These are phyloP conservation scores for Coemansia sp. DNA, from an alignment of 192 early-diverging fungal genomes.

Conservation along the genomic window DNA sequence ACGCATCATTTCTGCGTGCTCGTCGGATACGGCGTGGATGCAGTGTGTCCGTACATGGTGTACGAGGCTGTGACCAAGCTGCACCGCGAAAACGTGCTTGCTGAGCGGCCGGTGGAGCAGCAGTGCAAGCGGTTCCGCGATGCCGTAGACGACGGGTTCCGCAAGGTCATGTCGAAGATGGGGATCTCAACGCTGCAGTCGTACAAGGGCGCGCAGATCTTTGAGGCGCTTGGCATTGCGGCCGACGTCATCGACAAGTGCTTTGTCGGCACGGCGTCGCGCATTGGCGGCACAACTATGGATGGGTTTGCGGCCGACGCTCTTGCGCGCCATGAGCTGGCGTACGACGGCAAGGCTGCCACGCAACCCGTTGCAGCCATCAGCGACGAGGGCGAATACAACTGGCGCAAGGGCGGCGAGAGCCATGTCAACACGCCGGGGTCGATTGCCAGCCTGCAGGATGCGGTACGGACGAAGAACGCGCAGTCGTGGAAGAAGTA, in stretches of 20 bases:
- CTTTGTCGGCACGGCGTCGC: constrained; percentile 94
- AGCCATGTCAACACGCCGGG: constrained; percentile 90
- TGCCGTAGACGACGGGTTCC: constrained; percentile 91
- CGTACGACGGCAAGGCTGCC: constrained; percentile 62
- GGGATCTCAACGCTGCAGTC: constrained; percentile 96
- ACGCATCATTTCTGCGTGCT: constrained; percentile 95
- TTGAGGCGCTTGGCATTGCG: constrained; percentile 94
- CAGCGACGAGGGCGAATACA: constrained; percentile 95
- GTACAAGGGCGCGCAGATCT: constrained; percentile 99
- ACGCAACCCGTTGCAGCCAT: constrained; percentile 69
- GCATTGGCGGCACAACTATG: constrained; percentile 89
- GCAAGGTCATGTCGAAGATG: constrained; percentile 99
- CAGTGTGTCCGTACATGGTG: constrained; percentile 91
- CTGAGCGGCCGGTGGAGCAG: constrained; percentile 58
- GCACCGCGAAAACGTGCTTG: constrained; percentile 77
- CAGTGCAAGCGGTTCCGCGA: constrained; percentile 83
- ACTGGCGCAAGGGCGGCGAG: constrained; percentile 94
- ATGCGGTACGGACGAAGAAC: constrained; percentile 95
- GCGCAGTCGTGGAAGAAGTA: constrained; percentile 84
- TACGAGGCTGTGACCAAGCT: constrained; percentile 90
- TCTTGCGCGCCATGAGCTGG: constrained; percentile 80
- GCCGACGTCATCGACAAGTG: constrained; percentile 84
- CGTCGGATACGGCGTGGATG: constrained; percentile 95
- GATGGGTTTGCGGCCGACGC: constrained; percentile 85
- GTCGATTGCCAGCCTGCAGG: constrained; percentile 88